Base-by-base conservation (phyloP, 164 flowering plant genomes). In the Aristolochia fimbriata region DNA sequence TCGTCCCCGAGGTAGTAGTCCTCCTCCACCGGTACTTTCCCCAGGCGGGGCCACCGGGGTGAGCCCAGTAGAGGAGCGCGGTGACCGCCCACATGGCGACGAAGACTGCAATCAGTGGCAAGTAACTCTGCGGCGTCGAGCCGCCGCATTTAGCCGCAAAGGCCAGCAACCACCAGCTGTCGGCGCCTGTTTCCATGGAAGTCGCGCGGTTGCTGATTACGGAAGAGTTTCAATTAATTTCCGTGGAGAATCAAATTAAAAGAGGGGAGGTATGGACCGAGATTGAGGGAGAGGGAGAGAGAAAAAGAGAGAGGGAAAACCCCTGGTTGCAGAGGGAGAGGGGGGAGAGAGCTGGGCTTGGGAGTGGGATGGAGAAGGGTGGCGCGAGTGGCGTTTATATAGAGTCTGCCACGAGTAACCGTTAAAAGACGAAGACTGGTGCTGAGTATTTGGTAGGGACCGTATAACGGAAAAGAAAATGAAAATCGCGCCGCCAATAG, bases 21-120 rank as follows among this genome's bases (percentile, higher is more conserved):
- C 21, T 52, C 46, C 6, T 59, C 65, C 57, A 55, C 41, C 59
- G 33, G 66, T 72, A 59, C 30, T 56, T 73, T 3, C 88, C 87
- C 92, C 92, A 86, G 15, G 89, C 89, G 0, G 76, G 78, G 30
- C 87, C 93, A 0, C 85, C 89, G 1, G 81, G 81, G 62, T 37
- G 57, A 15, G 73, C 25, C 85, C 85, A 80, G 72, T 33, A 60
- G 59, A 71, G 33, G 9, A 80, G 12, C 53, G 61, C 59, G 13
- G 69, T 46, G 54, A 62, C 65, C 2, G 78, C 11, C 69, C 70
- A 73, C 55, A 63, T 57, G 14, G 66, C 9, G 57, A 51, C 17
- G 15, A 52, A 52, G 5, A 73, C 46, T 5, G 63, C 19, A 19
- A 72, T 6, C 15, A 68, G 1, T 7, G 65, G 27, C 2, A 65